Conservation (phyloP, 2,329 filamentous ascomycete genomes). For the Scedosporium dehoogii region DNA sequence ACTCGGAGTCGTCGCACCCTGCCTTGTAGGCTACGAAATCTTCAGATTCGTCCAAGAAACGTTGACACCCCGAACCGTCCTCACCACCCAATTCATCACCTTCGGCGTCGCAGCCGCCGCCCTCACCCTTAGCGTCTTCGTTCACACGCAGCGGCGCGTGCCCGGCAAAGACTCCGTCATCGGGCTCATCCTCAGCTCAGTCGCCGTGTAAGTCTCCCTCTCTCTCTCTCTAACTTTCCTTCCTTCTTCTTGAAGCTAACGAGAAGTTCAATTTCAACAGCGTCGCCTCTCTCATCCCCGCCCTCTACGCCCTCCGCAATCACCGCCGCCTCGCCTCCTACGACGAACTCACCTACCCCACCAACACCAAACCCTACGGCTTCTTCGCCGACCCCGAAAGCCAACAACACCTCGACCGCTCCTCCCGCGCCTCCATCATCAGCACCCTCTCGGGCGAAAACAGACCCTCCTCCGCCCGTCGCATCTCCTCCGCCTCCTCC, state of each 20-base stretch:
- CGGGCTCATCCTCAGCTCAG: slow-evolving; percentile 37
- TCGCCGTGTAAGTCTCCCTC: slow-evolving; percentile 32
- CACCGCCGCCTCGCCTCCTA: slow-evolving; percentile 38
- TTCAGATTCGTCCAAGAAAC: slow-evolving; percentile 35
- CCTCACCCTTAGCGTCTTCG: slow-evolving; percentile 39
- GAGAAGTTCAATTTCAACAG: slow-evolving; percentile 17
- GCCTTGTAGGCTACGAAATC: slow-evolving; percentile 37
- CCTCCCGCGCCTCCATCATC: slow-evolving; percentile 1
- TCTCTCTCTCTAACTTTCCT: neutral
- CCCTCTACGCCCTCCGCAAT: slow-evolving; percentile 34
- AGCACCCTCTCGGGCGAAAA: neutral
- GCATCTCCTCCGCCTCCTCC: slow-evolving; percentile 3
- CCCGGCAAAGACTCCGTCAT: slow-evolving; percentile 33
- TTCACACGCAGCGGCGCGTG: slow-evolving; percentile 35
- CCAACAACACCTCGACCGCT: slow-evolving; percentile 6
- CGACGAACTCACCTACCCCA: slow-evolving; percentile 39
- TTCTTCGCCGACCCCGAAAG: slow-evolving; percentile 21
- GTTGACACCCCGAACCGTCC: slow-evolving; percentile 43
- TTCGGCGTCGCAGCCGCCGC: slow-evolving; percentile 34
- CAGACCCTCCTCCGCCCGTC: neutral
- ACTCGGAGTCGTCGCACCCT: slow-evolving; percentile 35
- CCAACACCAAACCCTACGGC: slow-evolving; percentile 39
- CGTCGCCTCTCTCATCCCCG: slow-evolving; percentile 29
- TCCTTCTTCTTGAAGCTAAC: slow-evolving; percentile 5
- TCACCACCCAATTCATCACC: slow-evolving; percentile 42